Evolutionary conservation across 345 rosid genomes (phyloP).

Genomic region (Arabidopsis thaliana): TAIR10.1 NC_003070.9:5835501-5836000

Average conservation of each 20-base stretch:
- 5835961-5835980: slow-evolving; percentile 21
- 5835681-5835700: slow-evolving; percentile 15
- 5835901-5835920: slow-evolving; percentile 49
- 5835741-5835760: background rate
- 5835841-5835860: background rate
- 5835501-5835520: slow-evolving; percentile 51
- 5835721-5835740: slow-evolving; percentile 19
- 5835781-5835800: background rate
- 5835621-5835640: background rate
- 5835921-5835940: slow-evolving; percentile 50
- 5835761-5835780: too few species aligned
- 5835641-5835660: too few species aligned
- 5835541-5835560: slow-evolving; percentile 43
- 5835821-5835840: background rate
- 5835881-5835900: slow-evolving; percentile 47
- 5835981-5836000: slow-evolving; percentile 44
- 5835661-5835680: background rate
- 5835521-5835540: slow-evolving; percentile 48
- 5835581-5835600: slow-evolving; percentile 53
- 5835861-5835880: slow-evolving; percentile 2
- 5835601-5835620: slow-evolving; percentile 50
- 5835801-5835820: background rate
- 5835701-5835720: background rate
- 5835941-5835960: slow-evolving; percentile 48
- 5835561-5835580: slow-evolving; percentile 48